These are phyloP conservation scores for Rubia tinctorum DNA, from an alignment of 305 asterid species.

Conservation along the genomic window DNA sequence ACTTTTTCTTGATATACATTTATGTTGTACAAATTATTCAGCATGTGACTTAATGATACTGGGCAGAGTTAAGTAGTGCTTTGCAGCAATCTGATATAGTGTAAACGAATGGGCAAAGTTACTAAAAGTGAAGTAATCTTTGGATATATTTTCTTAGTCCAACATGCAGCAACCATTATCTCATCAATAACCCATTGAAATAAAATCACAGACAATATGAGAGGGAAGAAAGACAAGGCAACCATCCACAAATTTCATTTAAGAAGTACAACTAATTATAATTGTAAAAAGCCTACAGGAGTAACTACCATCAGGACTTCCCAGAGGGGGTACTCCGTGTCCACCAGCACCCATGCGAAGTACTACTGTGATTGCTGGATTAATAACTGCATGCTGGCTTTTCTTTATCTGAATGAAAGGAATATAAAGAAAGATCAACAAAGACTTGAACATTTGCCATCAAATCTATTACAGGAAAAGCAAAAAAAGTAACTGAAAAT, in stretches of 20 bases:
- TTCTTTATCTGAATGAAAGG: constrained; percentile 60
- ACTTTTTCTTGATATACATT: background rate
- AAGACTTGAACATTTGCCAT: constrained; percentile 9
- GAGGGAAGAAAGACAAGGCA: background rate
- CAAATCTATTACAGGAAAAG: constrained; percentile 5
- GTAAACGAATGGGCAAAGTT: background rate
- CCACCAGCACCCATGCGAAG: constrained; percentile 99
- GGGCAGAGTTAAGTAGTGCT: background rate
- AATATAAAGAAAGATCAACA: background rate
- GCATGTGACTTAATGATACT: background rate
- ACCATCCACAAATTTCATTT: constrained; percentile 4
- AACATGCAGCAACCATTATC: background rate
- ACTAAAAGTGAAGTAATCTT: background rate
- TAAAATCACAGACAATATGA: background rate
- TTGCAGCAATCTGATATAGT: background rate
- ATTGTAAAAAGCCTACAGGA: background rate
- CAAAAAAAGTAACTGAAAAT: constrained; percentile 20
- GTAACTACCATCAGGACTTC: constrained; percentile 95
- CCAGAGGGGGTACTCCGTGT: constrained; percentile 98
- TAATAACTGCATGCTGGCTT: constrained; percentile 92
- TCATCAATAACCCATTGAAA: background rate
- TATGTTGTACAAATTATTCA: background rate
- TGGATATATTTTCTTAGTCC: background rate
- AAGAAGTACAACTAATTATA: background rate
- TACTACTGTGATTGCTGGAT: constrained; percentile 91